Base-by-base conservation (phyloP, 805 yeast species). In the Nakazawaea pomicola region DNA sequence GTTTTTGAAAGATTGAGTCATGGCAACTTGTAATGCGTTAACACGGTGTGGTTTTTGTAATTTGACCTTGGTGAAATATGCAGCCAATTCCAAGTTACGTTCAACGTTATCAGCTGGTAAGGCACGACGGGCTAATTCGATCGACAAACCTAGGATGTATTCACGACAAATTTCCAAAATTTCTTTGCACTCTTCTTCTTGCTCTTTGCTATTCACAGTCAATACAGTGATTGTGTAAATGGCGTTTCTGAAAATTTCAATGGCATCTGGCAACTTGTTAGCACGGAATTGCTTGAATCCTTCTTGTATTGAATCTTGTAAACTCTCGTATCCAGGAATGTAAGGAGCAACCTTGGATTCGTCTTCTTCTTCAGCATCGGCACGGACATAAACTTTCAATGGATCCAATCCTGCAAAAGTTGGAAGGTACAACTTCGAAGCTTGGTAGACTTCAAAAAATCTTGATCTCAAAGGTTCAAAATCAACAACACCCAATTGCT, bases 61-160 rank as follows among this genome's bases (percentile, higher is more conserved):
- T 49, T 83, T 76, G 20, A 90, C 82, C 57, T 77, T 80, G 11
- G 99, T 88, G 70, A 93, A 95, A 64, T 91, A 91, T 1, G 98
- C 95, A 5, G 99, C 98, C 50, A 93, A 69, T 62, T 93, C 98
- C 56, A 93, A 72, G 61, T 88, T 90, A 48, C 98, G 83, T 62
- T 88, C 83, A 41, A 83, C 69, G 46, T 81, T 80, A 23, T 74
- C 73, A 9, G 80, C 70, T 24, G 83, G 86, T 44, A 95, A 64
- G 9, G 83, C 58, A 64, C 98, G 88, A 64, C 99, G 90, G 42
- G 75, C 76, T 49, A 91, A 72, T 63, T 93, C 99, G 48, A 93
- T 87, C 17, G 95, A 83, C 49, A 91, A 74, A 20, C 98, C 99
- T 38, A 93, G 61, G 53, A 93, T 89, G 62, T 93, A 93, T 59